Evolutionary conservation across 2,329 filamentous ascomycete species (phyloP), one percentile per base, ranked within the genome.

Genomic region (Pseudogymnoascus sp.): DNA sequence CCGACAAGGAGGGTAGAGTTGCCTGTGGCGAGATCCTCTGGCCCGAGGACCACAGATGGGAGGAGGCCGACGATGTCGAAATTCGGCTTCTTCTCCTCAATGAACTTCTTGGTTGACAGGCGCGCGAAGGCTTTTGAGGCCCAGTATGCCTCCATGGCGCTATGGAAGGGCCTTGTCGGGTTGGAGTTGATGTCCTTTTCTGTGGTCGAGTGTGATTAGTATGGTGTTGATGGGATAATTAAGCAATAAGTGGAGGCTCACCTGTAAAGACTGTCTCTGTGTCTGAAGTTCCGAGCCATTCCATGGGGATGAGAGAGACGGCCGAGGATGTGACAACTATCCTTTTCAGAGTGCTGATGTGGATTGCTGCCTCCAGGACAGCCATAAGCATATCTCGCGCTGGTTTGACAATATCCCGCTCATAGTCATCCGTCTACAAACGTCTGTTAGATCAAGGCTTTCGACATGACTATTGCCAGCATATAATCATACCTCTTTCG

Each of bases 141-240:
- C 40, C 64, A 71, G 47, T 72, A 71, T 3, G 70, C 70, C 62
- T 69, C 65, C 68, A 71, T 61, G 1, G 29, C 34, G 14, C 34
- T 39, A 8, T 42, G 18, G 3, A 61, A 61, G 2, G 59, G 59
- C 5, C 39, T 40, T 29, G 5, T 61, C 23, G 47, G 47, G 26
- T 34, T 31, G 26, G 47, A 57, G 26, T 57, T 57, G 1, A 57
- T 57, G 26, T 57, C 47, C 10, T 12, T 57, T 34, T 57, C 47
- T 18, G 45, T 23, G 6, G 37, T 40, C 10, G 5, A 45, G 10
- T 45, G 18, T 45, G 18, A 11, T 45, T 45, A 45, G 40, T 5
- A 42, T 18, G 7, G 5, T 12, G 23, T 16, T 31, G 2, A 12
- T 10, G 3, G 36, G 36, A 8, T 31, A 42, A 18, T 18, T 18